Evolutionary conservation across 2,329 filamentous ascomycete species (phyloP).

Genomic region (Aspergillus sp.): DNA sequence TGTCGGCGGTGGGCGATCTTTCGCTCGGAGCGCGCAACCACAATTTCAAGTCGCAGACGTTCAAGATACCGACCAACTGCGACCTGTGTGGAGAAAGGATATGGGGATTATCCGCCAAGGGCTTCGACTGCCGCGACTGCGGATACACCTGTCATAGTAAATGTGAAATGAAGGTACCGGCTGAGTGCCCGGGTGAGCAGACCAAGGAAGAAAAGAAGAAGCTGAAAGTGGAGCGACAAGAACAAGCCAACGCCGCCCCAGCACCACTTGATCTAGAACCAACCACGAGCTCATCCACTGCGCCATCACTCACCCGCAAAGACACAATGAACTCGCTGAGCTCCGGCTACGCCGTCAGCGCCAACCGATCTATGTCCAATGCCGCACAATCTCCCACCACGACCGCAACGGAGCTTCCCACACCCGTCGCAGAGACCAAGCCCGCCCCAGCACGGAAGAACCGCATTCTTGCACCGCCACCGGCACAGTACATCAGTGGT

Average conservation of each 20-base stretch:
- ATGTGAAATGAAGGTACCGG: conserved; percentile 97
- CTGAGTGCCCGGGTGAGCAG: conserved; percentile 91
- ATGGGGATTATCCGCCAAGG: conserved; percentile 95
- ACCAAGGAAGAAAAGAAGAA: conserved; percentile 95
- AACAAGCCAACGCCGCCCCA: conserved; percentile 65
- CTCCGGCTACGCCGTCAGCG: conserved; percentile 81
- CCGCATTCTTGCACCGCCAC: conserved; percentile 84
- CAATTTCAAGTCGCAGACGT: conserved; percentile 98
- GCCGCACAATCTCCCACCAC: conserved; percentile 56
- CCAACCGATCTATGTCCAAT: conserved; percentile 73
- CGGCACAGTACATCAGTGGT: conserved; percentile 74
- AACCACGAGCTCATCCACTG: conserved; percentile 53
- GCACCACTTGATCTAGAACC: conserved; percentile 38
- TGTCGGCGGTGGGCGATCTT: conserved; percentile 85
- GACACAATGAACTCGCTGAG: conserved; percentile 90
- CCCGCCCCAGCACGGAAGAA: conserved; percentile 54
- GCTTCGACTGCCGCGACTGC: conserved; percentile 93
- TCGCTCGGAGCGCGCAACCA: conserved; percentile 92
- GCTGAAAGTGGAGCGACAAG: conserved; percentile 82
- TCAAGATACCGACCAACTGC: conserved; percentile 98
- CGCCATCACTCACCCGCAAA: conserved; percentile 70
- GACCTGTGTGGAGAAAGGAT: conserved; percentile 95
- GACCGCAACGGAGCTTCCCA: conserved; percentile 42
- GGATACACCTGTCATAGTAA: conserved; percentile 98
- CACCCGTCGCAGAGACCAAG: conserved; percentile 26